These are phyloP conservation scores for Apocynum venetum DNA, from an alignment of 257 asterid species.

Conservation along the genomic window DNA sequence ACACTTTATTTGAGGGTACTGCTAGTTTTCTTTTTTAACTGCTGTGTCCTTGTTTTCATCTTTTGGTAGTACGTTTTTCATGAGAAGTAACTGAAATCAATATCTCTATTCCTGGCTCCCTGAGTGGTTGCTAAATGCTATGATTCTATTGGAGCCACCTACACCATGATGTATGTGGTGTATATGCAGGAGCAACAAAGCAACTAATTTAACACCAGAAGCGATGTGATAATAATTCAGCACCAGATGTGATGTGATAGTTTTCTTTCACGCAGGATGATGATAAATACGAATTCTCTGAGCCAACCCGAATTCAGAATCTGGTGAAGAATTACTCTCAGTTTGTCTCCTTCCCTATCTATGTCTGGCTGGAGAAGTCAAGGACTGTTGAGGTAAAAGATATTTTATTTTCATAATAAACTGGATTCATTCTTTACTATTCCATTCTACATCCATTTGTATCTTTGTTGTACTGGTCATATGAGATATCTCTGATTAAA, in stretches of 20 bases:
- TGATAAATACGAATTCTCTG: conserved; percentile 86
- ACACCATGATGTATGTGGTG: background rate
- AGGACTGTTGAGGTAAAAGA: conserved; percentile 76
- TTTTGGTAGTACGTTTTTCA: background rate
- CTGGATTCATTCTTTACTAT: background rate
- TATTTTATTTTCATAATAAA: background rate
- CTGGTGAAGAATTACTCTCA: conserved; percentile 97
- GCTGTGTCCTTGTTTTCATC: background rate
- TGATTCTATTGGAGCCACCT: background rate
- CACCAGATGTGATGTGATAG: background rate
- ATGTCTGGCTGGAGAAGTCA: conserved; percentile 91
- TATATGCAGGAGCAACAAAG: background rate
- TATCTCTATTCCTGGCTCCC: background rate
- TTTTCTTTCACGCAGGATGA: conserved; percentile 57
- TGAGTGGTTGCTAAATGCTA: background rate
- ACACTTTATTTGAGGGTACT: conserved; percentile 88
- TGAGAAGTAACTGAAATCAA: background rate
- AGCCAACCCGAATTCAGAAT: conserved; percentile 73
- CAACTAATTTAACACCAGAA: background rate
- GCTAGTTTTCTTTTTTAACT: background rate
- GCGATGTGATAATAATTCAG: background rate
- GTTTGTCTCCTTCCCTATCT: conserved; percentile 90
- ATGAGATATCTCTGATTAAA: background rate
- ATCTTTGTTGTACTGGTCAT: background rate
- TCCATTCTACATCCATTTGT: background rate